Base-by-base conservation (phyloP, 805 yeast genomes). In the Candida xiaguanensis region DNA sequence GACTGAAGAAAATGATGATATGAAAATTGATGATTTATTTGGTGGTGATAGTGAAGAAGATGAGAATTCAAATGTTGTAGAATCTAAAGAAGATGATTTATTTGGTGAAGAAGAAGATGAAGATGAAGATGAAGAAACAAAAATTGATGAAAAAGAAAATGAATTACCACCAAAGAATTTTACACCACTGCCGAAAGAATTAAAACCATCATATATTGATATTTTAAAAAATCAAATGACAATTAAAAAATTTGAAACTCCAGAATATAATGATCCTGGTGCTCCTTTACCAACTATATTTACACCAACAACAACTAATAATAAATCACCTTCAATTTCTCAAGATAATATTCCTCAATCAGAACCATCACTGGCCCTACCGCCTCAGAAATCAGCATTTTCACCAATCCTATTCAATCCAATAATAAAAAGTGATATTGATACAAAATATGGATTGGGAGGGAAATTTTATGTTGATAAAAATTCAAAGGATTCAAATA, bases 331-430 rank as follows among this genome's bases (percentile, higher is more conserved):
- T 31, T 34, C 47, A 8, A 25, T 38, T 4, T 14, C 14, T 3
- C 41, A 41, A 23, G 15, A 17, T 18, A 19, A 5, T 12, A n/a
- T 5, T 5, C 5, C 12, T 15, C n/a, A 5, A 12, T 28, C 14
- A 5, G 31, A 28, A 15, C 31, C 17, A 15, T 8, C 31, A 13
- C 31, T 28, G 19, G 28, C 28, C 5, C n/a, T 11, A 25, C 38
- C 38, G 2, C 40, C 31, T 29, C 38, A 58, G 37, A 75, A 64
- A 41, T 85, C 95, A 31, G 78, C 82, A 0, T 90, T 88, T 59
- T 85, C 95, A 0, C 95, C 95, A 0, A 66, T 89, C 30, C 72
- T 75, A 30, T 90, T 89, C 62, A 84, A 86, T 50, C 95, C 96
- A 0, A 74, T 82, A 14, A 83, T 87, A 39, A 80, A 79, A 41